Base-by-base conservation (phyloP, 2,329 filamentous ascomycete genomes). In the Alternaria dauci region DNA sequence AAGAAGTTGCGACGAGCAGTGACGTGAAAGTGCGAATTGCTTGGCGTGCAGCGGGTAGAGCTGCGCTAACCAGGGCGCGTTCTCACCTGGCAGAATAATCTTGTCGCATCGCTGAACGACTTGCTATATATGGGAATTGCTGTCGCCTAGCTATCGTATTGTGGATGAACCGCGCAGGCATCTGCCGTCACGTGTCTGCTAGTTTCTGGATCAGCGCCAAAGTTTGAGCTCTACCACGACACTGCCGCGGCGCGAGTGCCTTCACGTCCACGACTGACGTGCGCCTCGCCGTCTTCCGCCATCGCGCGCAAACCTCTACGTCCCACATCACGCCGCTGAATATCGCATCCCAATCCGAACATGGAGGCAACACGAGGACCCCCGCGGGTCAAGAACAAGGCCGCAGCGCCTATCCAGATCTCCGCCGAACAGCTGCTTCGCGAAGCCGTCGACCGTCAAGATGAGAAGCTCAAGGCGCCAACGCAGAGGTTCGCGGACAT, bases 361-460 rank as follows among this genome's bases (percentile, higher is more conserved):
- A 97, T 98, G 94, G 94, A 98, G 85, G 88, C 90, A 59, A 90
- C 74, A 65, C 90, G 94, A 67, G 95, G 94, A 72, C 94, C 95
- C 59, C 94, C 95, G 12, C 86, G 93, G 87, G 95, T 99, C 85
- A 98, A 98, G 81, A 98, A 99, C 85, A 99, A 99, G 90, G 93
- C 92, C 68, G 87, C 95, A 1, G 94, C 94, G 82, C 92, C 81
- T 43, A 74, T 81, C 60, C 81, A 98, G 82, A 97, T 99, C 78
- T 96, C 92, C 68, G 95, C 95, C 69, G 95, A 99, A 81, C 95
- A 99, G 83, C 90, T 99, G 65, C 89, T 99, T 43, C 91, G 95
- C 71, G 95, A 99, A 84, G 95, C 95, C 66, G 95, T 98, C 67
- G 95, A 99, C 81, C 89, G 95, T 62, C 95, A 98, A 81, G 95